phyloP scores from a whole-genome alignment of 2,329 filamentous ascomycete genomes.

The Sclerotinia sclerotiorum region DNA sequence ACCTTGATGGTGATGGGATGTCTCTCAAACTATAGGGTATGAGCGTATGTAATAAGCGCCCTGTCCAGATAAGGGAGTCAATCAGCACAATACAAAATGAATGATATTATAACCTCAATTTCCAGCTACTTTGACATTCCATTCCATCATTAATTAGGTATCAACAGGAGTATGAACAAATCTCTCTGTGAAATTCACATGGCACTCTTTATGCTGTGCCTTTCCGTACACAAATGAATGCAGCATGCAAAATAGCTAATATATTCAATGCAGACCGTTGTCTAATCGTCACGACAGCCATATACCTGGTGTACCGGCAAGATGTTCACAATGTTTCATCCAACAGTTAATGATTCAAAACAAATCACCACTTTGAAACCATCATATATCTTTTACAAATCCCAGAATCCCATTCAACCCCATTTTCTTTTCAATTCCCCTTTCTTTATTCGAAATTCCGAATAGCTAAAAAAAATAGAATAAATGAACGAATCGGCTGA shows the following conservation, averaged over 20 bases:
- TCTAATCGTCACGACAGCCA: slow-evolving; percentile 15
- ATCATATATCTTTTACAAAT: no score
- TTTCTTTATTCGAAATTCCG: no score
- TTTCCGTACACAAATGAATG: neutral
- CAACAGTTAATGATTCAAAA: no score
- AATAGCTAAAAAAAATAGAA: no score
- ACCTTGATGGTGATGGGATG: no score
- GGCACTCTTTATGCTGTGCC: neutral
- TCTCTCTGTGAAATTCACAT: neutral
- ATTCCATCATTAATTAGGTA: neutral
- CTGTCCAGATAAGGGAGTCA: neutral
- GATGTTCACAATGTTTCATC: no score
- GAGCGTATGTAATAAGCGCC: slow-evolving; percentile 19
- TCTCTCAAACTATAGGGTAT: slow-evolving; percentile 16
- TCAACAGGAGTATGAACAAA: neutral
- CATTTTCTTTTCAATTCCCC: no score
- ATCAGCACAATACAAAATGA: neutral
- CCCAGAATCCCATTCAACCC: no score
- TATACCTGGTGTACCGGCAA: neutral
- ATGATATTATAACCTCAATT: neutral
- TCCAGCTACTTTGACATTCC: neutral
- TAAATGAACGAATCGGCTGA: no score
- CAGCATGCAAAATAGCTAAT: neutral
- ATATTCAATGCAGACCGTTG: slow-evolving; percentile 7
- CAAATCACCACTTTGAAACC: no score